Evolutionary conservation across 805 yeast genomes (phyloP).

Genomic region (Dipodascopsis uninucleata): DNA sequence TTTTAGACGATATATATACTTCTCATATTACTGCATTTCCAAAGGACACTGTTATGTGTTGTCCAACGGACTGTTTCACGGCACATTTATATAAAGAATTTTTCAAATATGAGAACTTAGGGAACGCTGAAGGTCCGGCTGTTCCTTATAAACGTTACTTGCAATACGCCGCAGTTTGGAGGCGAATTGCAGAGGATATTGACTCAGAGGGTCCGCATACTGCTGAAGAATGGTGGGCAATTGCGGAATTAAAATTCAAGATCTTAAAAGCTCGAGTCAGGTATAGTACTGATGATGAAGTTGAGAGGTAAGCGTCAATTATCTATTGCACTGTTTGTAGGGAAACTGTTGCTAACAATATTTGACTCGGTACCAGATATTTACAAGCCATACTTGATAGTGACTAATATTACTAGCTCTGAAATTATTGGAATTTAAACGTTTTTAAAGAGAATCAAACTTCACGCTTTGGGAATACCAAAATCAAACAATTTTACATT

Average conservation of each 20-base stretch:
- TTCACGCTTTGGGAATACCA: no score
- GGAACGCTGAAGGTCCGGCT: not conserved
- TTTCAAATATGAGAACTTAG: not conserved
- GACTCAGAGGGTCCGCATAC: constrained; percentile 23
- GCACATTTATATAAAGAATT: constrained; percentile 13
- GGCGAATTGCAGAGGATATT: constrained; percentile 20
- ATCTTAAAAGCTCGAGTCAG: constrained; percentile 18
- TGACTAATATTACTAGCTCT: no score
- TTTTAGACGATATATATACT: constrained; percentile 16
- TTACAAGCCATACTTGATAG: no score
- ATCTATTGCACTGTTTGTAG: no score
- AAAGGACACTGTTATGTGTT: constrained; percentile 8
- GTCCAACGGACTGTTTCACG: constrained; percentile 18
- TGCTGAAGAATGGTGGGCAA: constrained; percentile 22
- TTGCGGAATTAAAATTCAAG: constrained; percentile 17
- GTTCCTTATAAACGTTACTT: constrained; percentile 9
- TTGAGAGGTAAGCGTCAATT: no score
- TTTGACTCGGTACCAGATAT: no score
- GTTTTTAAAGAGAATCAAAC: no score
- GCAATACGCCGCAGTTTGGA: constrained; percentile 22
- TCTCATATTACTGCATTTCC: constrained; percentile 3
- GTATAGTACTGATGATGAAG: constrained; percentile 12
- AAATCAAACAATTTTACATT: no score
- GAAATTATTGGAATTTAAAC: no score
- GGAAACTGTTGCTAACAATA: no score